phyloP scores from a whole-genome alignment of 2,329 filamentous ascomycete genomes.

The Proliferodiscus dingleyae region DNA sequence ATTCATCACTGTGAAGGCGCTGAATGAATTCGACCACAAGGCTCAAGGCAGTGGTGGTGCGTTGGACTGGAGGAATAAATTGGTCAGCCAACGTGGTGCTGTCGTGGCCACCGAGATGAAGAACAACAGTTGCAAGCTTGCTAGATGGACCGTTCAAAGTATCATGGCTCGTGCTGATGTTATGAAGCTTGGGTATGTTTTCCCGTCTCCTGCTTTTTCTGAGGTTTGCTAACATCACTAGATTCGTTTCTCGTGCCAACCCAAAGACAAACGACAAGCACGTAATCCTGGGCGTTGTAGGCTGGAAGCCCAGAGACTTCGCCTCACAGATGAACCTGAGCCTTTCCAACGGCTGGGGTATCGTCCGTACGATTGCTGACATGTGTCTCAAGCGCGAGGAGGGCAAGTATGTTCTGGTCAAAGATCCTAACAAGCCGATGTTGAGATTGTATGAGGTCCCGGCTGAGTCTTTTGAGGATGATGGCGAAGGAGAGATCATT shows the following conservation, averaged over 20 bases:
- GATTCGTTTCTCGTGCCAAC: slow-evolving; percentile 92
- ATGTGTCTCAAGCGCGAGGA: slow-evolving; percentile 78
- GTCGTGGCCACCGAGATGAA: slow-evolving; percentile 99
- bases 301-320: slow-evolving; percentile 97
- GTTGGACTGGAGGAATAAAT: slow-evolving; percentile 94
- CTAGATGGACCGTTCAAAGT: slow-evolving; percentile 93
- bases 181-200: slow-evolving; percentile 89
- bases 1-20: slow-evolving; percentile 84
- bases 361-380: slow-evolving; percentile 95
- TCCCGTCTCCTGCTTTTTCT: background rate
- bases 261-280: slow-evolving; percentile 91
- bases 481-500: slow-evolving; percentile 54
- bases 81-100: slow-evolving; percentile 89
- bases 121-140: slow-evolving; percentile 99
- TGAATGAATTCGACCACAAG: slow-evolving; percentile 99
- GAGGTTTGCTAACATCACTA: slow-evolving; percentile 39
- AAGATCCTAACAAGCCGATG: slow-evolving; percentile 96
- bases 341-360: slow-evolving; percentile 96
- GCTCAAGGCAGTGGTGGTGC: slow-evolving; percentile 92
- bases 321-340: slow-evolving; percentile 97
- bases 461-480: slow-evolving; percentile 82
- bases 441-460: slow-evolving; percentile 92
- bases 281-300: slow-evolving; percentile 89
- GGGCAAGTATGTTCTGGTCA: slow-evolving; percentile 75
- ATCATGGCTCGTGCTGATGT: slow-evolving; percentile 96